A percentile compares a stretch with the other conserved stretches of the same genome.
These are phyloP conservation scores for Epichloe glyceriae DNA, from an alignment of 2,329 filamentous ascomycete species.

Conservation along the genomic window DNA sequence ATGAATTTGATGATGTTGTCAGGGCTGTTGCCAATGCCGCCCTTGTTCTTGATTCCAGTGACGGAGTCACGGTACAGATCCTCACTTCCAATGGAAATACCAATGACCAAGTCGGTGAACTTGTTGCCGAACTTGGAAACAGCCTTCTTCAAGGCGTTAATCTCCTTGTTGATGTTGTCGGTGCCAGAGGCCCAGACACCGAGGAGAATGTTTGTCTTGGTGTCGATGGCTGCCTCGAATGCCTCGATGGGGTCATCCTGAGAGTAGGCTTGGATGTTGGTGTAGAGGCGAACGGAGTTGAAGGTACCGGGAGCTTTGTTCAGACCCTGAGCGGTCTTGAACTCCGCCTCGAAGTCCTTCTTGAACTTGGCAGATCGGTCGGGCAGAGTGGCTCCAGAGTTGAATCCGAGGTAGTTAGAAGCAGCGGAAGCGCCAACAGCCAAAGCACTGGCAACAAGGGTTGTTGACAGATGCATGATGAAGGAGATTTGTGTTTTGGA, in stretches of 20 bases:
- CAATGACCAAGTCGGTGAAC: constrained; percentile 45
- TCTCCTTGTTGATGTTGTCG: constrained; percentile 44
- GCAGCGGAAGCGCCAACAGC: constrained; percentile 25
- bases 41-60: constrained; percentile 49
- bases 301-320: constrained; percentile 36
- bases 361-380: constrained; percentile 40
- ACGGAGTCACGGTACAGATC: constrained; percentile 51
- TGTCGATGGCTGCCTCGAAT: constrained; percentile 55
- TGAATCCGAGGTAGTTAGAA: constrained; percentile 41
- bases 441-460: constrained; percentile 26
- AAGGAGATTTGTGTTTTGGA: neutral
- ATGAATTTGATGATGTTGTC: constrained; percentile 52
- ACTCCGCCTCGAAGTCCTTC: constrained; percentile 34
- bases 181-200: constrained; percentile 50
- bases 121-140: constrained; percentile 37
- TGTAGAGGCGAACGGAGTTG: constrained; percentile 51
- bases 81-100: constrained; percentile 54
- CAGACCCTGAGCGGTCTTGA: constrained; percentile 25
- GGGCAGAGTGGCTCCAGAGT: constrained; percentile 33
- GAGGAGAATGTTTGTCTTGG: constrained; percentile 47
- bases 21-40: constrained; percentile 47
- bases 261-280: constrained; percentile 51
- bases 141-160: constrained; percentile 44
- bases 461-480: constrained; percentile 27
- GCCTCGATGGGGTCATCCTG: constrained; percentile 69